Conservation (phyloP, 768 basidiomycete species). For the Hypholoma sublateritium region DNA sequence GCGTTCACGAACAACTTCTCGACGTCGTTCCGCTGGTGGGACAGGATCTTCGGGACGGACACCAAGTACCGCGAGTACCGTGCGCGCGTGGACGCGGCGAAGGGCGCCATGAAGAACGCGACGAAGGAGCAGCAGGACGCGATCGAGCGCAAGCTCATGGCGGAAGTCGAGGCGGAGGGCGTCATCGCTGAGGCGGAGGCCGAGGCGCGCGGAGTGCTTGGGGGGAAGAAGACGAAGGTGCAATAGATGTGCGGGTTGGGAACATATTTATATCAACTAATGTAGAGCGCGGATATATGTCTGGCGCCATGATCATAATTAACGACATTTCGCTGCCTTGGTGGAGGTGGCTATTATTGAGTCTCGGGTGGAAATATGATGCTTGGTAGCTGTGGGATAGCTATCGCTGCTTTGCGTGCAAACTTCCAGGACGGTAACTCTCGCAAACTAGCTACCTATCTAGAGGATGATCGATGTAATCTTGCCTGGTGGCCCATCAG, state of each 20-base stretch:
- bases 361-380: too few species aligned
- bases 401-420: too few species aligned
- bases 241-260: slow-evolving; percentile 11
- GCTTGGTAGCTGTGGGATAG: too few species aligned
- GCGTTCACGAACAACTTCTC: slow-evolving; percentile 93
- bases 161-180: slow-evolving; percentile 75
- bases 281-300: too few species aligned
- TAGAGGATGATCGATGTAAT: too few species aligned
- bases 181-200: slow-evolving; percentile 64
- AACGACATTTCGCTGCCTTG: too few species aligned
- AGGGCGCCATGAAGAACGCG: slow-evolving; percentile 52
- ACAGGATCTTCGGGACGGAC: slow-evolving; percentile 88
- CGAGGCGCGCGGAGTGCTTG: slow-evolving; percentile 23
- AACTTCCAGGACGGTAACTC: too few species aligned
- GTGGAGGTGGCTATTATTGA: too few species aligned
- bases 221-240: slow-evolving; percentile 33
- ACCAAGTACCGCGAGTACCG: slow-evolving; percentile 84
- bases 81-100: slow-evolving; percentile 60
- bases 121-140: slow-evolving; percentile 50
- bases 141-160: slow-evolving; percentile 63
- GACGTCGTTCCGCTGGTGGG: slow-evolving; percentile 94
- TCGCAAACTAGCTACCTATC: too few species aligned
- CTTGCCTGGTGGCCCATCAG: too few species aligned
- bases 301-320: too few species aligned
- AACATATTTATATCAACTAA: not conserved